These are phyloP conservation scores for Apiospora rasikravindrae DNA, from an alignment of 2,329 filamentous ascomycete genomes.

Conservation along the genomic window DNA sequence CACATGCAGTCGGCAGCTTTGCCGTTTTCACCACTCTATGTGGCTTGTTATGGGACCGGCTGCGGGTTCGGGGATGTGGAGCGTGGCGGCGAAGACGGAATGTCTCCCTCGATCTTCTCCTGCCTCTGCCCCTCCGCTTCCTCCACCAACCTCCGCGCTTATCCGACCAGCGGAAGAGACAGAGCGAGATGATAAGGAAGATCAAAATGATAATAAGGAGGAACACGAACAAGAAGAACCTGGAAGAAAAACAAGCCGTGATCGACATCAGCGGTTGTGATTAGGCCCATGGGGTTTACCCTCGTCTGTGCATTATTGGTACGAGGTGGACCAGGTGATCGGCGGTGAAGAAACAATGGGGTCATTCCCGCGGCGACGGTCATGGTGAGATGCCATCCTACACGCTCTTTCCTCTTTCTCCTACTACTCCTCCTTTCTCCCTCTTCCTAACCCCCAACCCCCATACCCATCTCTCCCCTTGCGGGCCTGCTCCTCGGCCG, in stretches of 20 bases:
- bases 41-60: neutral
- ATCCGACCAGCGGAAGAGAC: neutral
- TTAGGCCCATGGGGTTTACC: neutral
- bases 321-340: neutral
- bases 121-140: neutral
- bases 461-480: neutral
- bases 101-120: neutral
- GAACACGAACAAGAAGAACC: neutral
- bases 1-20: neutral
- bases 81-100: neutral
- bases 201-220: neutral
- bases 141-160: neutral
- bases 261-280: neutral
- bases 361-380: neutral
- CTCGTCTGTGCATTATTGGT: neutral
- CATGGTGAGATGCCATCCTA: neutral
- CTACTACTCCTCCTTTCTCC: neutral
- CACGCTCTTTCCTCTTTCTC: neutral
- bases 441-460: neutral
- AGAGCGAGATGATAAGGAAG: neutral
- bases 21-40: neutral
- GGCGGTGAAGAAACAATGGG: neutral
- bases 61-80: neutral
- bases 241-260: neutral
- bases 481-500: conserved; percentile 2